Evolutionary conservation across 2,329 filamentous ascomycete genomes (phyloP), one percentile per base, ranked within the genome.

Genomic region (Phaeophleospora eucalypticola): DNA sequence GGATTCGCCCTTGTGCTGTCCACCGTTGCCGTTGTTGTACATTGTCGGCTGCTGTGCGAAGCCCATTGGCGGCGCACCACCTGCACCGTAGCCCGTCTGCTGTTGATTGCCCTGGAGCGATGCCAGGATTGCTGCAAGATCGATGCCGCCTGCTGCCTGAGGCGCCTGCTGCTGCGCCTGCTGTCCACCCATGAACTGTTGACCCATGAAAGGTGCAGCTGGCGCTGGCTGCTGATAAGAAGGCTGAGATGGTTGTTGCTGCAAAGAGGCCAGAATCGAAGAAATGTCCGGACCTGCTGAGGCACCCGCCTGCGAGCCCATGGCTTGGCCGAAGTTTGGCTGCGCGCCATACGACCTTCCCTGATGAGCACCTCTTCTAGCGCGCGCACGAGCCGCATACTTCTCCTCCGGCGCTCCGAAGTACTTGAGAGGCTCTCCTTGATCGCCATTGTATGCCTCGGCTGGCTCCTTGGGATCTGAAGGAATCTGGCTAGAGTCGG

Each of bases 401-500:
- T 58, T 58, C 15, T 60, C 54, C 19, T 61, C 58, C 14, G 69
- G 67, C 10, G 56, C 24, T 2, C 71, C 73, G 48, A 76, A 73
- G 4, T 63, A 52, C 17, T 61, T 65, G 4, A 64, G 54, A 2
- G 46, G 36, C 4, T 45, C 55, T 6, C 48, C 44, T 9, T 51
- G 43, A 24, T 65, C 63, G 35, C 62, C 58, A 38, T 57, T 60
- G 53, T 60, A 59, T 27, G 67, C 61, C 45, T 74, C 67, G 2
- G 61, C 43, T 12, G 72, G 72, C 54, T 76, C 73, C 20, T 68
- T 65, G 1, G 73, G 73, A 45, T 66, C 70, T 0, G 71, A 58
- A 9, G 73, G 73, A 41, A 76, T 74, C 45, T 76, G 73, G 20
- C 63, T 66, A 7, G 63, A 58, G 44, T 68, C 62, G 6, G 64